Percentiles rank a stretch among this genome's conserved stretches.
Evolutionary conservation across 2,329 filamentous ascomycete species (phyloP).

Genomic region (Aspergillus piperis): DNA sequence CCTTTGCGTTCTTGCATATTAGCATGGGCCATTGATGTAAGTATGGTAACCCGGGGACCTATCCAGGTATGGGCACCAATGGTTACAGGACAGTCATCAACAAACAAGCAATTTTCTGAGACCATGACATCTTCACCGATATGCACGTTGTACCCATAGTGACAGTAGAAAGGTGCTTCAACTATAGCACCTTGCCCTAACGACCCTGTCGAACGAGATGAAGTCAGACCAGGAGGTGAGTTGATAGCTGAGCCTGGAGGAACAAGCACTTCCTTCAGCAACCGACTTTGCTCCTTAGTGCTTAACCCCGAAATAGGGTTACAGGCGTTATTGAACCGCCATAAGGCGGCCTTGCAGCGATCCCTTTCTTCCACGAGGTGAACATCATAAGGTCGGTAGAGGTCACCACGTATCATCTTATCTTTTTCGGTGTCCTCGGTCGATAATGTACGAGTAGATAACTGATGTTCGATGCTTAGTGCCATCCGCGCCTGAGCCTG

Average conservation of each 20-base stretch:
- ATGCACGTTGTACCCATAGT: constrained; percentile 92
- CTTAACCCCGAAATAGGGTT: constrained; percentile 74
- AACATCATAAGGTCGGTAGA: constrained; percentile 77
- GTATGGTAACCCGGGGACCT: constrained; percentile 83
- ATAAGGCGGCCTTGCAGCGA: constrained; percentile 76
- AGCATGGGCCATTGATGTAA: constrained; percentile 70
- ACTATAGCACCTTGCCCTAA: constrained; percentile 77
- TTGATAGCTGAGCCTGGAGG: constrained; percentile 31
- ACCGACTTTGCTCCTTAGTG: constrained; percentile 43
- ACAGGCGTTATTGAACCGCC: constrained; percentile 81
- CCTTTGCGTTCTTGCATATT: constrained; percentile 75
- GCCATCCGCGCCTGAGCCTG: constrained; percentile 48
- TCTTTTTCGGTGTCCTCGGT: constrained; percentile 72
- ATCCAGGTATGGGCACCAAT: constrained; percentile 72
- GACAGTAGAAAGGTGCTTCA: constrained; percentile 85
- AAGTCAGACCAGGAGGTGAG: constrained; percentile 58
- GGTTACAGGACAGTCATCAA: constrained; percentile 79
- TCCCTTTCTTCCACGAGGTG: constrained; percentile 82
- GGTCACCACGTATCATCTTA: constrained; percentile 79
- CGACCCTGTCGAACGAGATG: constrained; percentile 56
- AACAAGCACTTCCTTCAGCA: constrained; percentile 42
- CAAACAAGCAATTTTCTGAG: constrained; percentile 78
- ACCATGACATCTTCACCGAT: constrained; percentile 85
- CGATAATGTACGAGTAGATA: constrained; percentile 42
- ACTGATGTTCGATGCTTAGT: constrained; percentile 45